phyloP scores from a whole-genome alignment of 2,329 filamentous ascomycete genomes.

The Cladosporium velox region DNA sequence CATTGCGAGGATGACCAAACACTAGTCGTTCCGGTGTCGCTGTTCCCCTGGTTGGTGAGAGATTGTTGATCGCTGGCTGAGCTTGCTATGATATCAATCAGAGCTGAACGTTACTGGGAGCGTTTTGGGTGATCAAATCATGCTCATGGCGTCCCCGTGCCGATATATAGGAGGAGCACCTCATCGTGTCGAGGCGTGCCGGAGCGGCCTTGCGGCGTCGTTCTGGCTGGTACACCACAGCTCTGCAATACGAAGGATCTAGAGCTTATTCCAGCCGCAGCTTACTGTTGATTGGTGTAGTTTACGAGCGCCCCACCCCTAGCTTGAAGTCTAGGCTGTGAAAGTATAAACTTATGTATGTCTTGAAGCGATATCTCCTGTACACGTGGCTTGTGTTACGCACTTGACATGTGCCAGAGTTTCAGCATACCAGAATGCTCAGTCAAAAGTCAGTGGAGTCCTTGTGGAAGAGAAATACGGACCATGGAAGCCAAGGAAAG shows the following conservation, averaged over 20 bases:
- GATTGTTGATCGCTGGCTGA: not conserved
- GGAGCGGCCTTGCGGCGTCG: not conserved
- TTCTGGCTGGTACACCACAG: not conserved
- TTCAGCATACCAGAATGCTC: not conserved
- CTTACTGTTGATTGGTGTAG: not conserved
- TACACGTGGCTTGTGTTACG: not conserved
- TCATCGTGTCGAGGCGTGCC: not conserved
- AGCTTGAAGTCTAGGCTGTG: not conserved
- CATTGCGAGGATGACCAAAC: not conserved
- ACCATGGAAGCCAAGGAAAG: not conserved
- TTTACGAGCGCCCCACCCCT: constrained; percentile 7
- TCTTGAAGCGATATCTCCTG: not conserved
- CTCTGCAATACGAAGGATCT: not conserved
- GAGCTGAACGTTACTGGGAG: not conserved
- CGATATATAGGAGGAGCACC: constrained; percentile 1
- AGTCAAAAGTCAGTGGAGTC: not conserved
- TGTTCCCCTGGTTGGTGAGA: not conserved
- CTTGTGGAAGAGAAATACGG: not conserved
- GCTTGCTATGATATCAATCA: not conserved
- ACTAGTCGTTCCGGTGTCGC: not conserved
- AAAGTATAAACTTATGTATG: not conserved
- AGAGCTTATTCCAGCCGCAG: not conserved
- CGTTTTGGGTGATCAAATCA: not conserved
- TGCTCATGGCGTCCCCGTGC: not conserved
- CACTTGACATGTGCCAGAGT: not conserved